Conservation (phyloP, 805 yeast species). For the Lipomyces starkeyi region DNA sequence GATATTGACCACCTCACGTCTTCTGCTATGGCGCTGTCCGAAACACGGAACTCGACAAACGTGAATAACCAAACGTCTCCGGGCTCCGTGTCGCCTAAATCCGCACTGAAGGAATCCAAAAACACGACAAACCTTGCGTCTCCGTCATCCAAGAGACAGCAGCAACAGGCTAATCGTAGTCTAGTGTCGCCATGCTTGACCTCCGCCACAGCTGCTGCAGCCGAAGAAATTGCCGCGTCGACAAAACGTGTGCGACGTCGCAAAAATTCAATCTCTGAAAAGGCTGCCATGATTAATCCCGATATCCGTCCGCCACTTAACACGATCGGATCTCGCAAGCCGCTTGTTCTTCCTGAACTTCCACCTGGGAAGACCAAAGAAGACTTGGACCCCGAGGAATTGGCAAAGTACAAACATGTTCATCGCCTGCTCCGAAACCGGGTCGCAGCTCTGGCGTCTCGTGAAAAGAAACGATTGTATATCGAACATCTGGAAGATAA, state of each 20-base stretch:
- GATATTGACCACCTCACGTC: neutral
- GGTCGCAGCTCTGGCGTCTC: slow-evolving; percentile 36
- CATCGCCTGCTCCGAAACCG: slow-evolving; percentile 35
- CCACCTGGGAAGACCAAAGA: slow-evolving; percentile 38
- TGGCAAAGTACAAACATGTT: slow-evolving; percentile 36
- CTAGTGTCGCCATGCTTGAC: slow-evolving; percentile 29
- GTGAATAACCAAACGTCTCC: neutral
- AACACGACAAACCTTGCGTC: neutral
- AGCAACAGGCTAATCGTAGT: neutral
- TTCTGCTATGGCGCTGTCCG: neutral
- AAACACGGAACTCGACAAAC: neutral
- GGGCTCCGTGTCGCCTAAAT: neutral
- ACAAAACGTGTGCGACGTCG: slow-evolving; percentile 37
- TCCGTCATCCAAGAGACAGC: neutral
- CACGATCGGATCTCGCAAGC: slow-evolving; percentile 37
- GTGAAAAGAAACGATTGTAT: slow-evolving; percentile 35
- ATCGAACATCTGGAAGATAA: slow-evolving; percentile 32
- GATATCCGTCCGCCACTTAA: slow-evolving; percentile 33
- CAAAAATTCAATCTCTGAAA: slow-evolving; percentile 36
- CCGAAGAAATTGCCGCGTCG: slow-evolving; percentile 33
- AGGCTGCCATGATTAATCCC: slow-evolving; percentile 30
- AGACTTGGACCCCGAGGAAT: slow-evolving; percentile 34
- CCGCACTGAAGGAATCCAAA: neutral
- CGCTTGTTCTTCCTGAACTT: slow-evolving; percentile 33
- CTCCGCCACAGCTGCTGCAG: slow-evolving; percentile 33